Percentiles rank a stretch among this genome's conserved stretches.
These are phyloP conservation scores for Lachancea sp. DNA, from an alignment of 805 yeast genomes.

Conservation along the genomic window DNA sequence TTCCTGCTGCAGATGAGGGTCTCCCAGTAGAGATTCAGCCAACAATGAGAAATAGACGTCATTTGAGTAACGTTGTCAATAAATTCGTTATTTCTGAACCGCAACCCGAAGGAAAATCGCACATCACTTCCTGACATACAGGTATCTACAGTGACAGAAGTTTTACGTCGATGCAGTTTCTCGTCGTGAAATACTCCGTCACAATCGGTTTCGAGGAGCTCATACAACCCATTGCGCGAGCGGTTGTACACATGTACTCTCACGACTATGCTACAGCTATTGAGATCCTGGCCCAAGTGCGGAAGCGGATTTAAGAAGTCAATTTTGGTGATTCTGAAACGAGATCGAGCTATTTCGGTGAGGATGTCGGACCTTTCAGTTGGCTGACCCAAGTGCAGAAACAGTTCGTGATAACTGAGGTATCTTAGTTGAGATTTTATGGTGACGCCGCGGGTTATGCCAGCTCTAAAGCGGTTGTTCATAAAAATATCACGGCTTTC, in stretches of 20 bases:
- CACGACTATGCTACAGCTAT: slow-evolving; percentile 6
- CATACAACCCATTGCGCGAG: slow-evolving; percentile 13
- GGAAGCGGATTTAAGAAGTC: slow-evolving; percentile 17
- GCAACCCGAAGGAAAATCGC: slow-evolving; percentile 21
- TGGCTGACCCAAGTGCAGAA: slow-evolving; percentile 13
- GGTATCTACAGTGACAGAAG: slow-evolving; percentile 1
- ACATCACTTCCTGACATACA: slow-evolving; percentile 17
- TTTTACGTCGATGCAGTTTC: background rate
- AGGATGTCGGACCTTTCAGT: slow-evolving; percentile 9
- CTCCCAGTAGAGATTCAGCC: slow-evolving; percentile 44
- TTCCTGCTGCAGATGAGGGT: slow-evolving; percentile 19
- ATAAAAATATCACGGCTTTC: slow-evolving; percentile 52
- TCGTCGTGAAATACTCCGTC: background rate
- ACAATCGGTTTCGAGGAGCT: background rate
- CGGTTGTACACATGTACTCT: slow-evolving; percentile 20
- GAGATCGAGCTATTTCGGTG: slow-evolving; percentile 8
- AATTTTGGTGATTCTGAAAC: slow-evolving; percentile 16
- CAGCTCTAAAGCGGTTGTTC: slow-evolving; percentile 46
- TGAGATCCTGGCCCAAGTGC: background rate
- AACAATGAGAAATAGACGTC: slow-evolving; percentile 29
- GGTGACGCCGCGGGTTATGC: slow-evolving; percentile 62
- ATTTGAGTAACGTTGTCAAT: slow-evolving; percentile 15
- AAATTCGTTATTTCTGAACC: slow-evolving; percentile 12
- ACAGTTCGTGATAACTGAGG: slow-evolving; percentile 47
- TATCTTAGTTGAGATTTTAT: slow-evolving; percentile 65